These are phyloP conservation scores for Peronospora tabacina DNA, from an alignment of 352 stramenopile genomes.

Conservation along the genomic window DNA sequence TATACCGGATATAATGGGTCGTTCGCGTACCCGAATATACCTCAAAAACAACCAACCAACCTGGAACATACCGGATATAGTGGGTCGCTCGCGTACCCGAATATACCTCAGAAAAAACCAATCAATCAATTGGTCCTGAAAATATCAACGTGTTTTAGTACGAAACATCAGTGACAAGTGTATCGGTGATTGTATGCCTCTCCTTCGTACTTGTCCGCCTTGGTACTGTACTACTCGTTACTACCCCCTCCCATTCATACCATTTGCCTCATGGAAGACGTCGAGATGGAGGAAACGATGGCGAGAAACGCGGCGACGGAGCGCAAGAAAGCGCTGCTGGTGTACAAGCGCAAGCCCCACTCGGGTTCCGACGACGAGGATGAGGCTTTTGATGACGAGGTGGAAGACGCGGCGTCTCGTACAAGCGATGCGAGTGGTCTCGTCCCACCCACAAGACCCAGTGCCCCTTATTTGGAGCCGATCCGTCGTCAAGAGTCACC, in stretches of 20 bases:
- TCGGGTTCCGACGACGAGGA: conserved; percentile 59
- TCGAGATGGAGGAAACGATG: conserved; percentile 36
- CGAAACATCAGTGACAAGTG: too few relatives aligned
- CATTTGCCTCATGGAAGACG: conserved; percentile 21
- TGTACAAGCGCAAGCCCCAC: conserved; percentile 68
- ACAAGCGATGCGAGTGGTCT: conserved; percentile 9
- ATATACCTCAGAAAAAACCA: too few relatives aligned
- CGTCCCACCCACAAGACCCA: conserved; percentile 6
- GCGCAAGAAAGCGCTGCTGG: conserved; percentile 70
- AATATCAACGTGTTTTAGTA: too few relatives aligned
- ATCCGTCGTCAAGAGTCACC: neutral
- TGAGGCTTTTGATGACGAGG: conserved; percentile 37
- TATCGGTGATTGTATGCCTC: too few relatives aligned
- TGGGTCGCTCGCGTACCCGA: too few relatives aligned
- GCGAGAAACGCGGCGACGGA: conserved; percentile 33
- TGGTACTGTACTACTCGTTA: neutral
- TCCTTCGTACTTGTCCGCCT: neutral
- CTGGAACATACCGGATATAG: too few relatives aligned
- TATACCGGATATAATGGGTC: too few relatives aligned
- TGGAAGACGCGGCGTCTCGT: conserved; percentile 19
- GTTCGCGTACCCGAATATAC: too few relatives aligned
- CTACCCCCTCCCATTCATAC: neutral
- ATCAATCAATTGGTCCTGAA: too few relatives aligned
- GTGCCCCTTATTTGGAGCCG: conserved; percentile 19
- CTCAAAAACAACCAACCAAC: too few relatives aligned